Conservation (phyloP, 2,329 filamentous ascomycete species). For the Colletotrichum cereale region DNA sequence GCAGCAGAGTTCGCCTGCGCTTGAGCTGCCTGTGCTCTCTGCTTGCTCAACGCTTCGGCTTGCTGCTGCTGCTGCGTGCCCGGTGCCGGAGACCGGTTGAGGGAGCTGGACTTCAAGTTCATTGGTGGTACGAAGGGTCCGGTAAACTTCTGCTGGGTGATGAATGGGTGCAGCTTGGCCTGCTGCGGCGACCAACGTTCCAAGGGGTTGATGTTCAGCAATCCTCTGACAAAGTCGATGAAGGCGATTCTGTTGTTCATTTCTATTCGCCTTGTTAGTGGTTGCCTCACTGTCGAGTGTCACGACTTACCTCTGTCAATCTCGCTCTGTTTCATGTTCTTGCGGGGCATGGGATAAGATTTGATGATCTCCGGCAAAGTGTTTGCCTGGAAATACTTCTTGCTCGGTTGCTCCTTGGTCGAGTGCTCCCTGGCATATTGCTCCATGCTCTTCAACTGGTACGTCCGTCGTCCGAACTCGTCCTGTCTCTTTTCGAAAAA, state of each 20-base stretch:
- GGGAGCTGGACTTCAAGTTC: constrained; percentile 90
- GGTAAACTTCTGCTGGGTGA: constrained; percentile 97
- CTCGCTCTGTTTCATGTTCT: constrained; percentile 99
- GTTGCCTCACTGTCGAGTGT: background rate
- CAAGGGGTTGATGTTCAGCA: constrained; percentile 94
- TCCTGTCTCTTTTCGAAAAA: constrained; percentile 96
- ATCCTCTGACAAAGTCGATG: constrained; percentile 95
- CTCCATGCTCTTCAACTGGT: constrained; percentile 96
- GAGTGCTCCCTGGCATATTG: constrained; percentile 96
- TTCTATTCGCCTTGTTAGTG: constrained; percentile 69
- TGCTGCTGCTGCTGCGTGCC: constrained; percentile 97
- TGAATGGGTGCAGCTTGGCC: constrained; percentile 97
- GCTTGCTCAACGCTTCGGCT: constrained; percentile 93
- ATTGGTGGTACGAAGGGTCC: constrained; percentile 96
- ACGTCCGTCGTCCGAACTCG: constrained; percentile 91
- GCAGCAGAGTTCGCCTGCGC: constrained; percentile 77
- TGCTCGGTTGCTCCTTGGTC: constrained; percentile 98
- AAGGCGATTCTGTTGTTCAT: constrained; percentile 98
- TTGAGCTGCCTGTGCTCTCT: constrained; percentile 80
- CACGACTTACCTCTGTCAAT: constrained; percentile 84
- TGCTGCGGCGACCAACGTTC: constrained; percentile 98
- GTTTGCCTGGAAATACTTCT: constrained; percentile 98
- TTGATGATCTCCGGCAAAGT: constrained; percentile 97
- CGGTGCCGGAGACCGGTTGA: constrained; percentile 89
- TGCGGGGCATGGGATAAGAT: constrained; percentile 96